phyloP scores from a whole-genome alignment of 768 basidiomycete genomes.

The Lactifluus rugatus region DNA sequence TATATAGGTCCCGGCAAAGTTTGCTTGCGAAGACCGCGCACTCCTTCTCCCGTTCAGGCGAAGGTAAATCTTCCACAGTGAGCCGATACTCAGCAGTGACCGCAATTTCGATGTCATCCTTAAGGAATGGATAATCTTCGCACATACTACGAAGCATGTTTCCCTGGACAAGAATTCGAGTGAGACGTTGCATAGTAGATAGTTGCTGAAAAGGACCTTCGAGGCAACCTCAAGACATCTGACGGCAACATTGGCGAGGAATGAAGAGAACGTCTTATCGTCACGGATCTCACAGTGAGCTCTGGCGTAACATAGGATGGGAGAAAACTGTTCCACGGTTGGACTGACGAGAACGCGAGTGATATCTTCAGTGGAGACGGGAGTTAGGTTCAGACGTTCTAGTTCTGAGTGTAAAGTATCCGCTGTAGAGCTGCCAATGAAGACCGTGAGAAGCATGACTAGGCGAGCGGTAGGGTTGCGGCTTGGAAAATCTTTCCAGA shows the following conservation, averaged over 20 bases:
- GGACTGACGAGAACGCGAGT: conserved; percentile 56
- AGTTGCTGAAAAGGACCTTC: conserved; percentile 25
- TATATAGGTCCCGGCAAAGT: conserved; percentile 39
- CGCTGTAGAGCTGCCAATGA: conserved; percentile 30
- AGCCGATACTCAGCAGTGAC: conserved; percentile 44
- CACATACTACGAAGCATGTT: conserved; percentile 53
- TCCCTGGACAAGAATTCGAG: conserved; percentile 35
- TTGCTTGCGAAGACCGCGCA: conserved; percentile 38
- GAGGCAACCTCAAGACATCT: conserved; percentile 54
- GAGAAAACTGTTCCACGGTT: conserved; percentile 50
- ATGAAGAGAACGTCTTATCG: conserved; percentile 31
- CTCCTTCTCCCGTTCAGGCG: conserved; percentile 39
- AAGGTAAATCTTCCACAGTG: conserved; percentile 45
- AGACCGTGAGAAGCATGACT: conserved; percentile 64
- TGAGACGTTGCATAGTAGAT: background rate
- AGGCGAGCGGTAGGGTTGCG: conserved; percentile 50
- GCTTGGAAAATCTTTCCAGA: conserved; percentile 60
- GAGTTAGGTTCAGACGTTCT: conserved; percentile 44
- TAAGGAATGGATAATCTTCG: conserved; percentile 37
- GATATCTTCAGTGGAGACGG: conserved; percentile 49
- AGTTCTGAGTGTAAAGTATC: conserved; percentile 35
- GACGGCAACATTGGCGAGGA: conserved; percentile 51
- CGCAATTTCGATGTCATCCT: conserved; percentile 33
- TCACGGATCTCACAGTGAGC: conserved; percentile 34
- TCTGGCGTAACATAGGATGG: conserved; percentile 39